Base-by-base conservation (phyloP, 2,329 filamentous ascomycete genomes). In the Chrysoporthe deuterocubensis region DNA sequence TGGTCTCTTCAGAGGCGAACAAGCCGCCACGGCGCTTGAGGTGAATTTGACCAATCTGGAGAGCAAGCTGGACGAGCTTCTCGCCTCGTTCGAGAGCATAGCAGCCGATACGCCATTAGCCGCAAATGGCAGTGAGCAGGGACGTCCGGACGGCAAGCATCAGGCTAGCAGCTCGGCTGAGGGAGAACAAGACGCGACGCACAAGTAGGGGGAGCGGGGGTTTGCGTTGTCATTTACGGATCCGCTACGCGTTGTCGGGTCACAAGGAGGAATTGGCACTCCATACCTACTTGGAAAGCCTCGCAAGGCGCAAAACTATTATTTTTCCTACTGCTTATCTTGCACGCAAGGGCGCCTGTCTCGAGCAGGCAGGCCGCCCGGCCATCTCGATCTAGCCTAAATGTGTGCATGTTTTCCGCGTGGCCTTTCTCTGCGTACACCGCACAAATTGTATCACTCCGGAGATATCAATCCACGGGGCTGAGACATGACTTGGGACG, bases 21-120 rank as follows among this genome's bases (percentile, higher is more conserved):
- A 85, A 71, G 78, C 85, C 4, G 86, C 86, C 54, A 74, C 81
- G 13, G 80, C 80, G 42, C 81, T 89, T 21, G 86, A 89, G 73
- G 78, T 81, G 1, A 84, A 84, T 71, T 79, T 89, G 62, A 79
- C 80, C 9, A 82, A 73, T 44, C 79, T 89, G 26, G 85, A 88
- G 75, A 79, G 77, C 73, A 86, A 83, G 74, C 80, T 89, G n/a
- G 85, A 88, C 69, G 81, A 80, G 68, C 78, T 89, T 32, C 79
- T 89, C 32, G 83, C 82, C 18, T 81, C 81, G 34, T 77, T 87
- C 61, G 85, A 84, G 66, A 73, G 71, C 18, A 18, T 26, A 16
- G 40, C 62, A 16, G 52, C 50, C 52, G 52, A 42, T 16, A n/a
- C 50, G 4, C 26, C 66, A 26, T 26, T 52, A 8, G 32, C 37